Conservation (phyloP, 306 rosid genomes). For the Adenanthera pavonina region DNA sequence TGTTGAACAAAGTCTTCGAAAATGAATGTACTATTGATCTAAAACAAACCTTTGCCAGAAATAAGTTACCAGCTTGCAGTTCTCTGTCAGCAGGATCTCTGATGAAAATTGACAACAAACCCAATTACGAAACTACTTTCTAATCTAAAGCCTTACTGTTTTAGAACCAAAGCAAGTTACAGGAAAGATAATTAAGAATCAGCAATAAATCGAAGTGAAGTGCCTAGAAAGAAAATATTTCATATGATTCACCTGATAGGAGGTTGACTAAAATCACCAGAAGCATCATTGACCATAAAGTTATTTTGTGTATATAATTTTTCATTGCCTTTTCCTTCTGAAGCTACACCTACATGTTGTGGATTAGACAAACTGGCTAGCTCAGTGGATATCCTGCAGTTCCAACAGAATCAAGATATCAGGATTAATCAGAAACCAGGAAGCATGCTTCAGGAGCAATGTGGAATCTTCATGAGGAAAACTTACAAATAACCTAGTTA, state of each 20-base stretch:
- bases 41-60: slow-evolving; percentile 77
- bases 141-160: slow-evolving; percentile 18
- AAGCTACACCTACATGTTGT: slow-evolving; percentile 61
- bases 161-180: slow-evolving; percentile 20
- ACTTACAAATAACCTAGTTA: not conserved
- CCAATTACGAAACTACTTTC: slow-evolving; percentile 33
- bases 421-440: slow-evolving; percentile 27
- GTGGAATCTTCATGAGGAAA: not conserved
- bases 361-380: slow-evolving; percentile 62
- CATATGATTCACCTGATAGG: slow-evolving; percentile 60
- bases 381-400: slow-evolving; percentile 85
- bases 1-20: slow-evolving; percentile 30
- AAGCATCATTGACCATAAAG: slow-evolving; percentile 53
- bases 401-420: slow-evolving; percentile 33
- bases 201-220: not conserved
- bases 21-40: slow-evolving; percentile 14
- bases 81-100: slow-evolving; percentile 80
- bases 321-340: slow-evolving; percentile 72
- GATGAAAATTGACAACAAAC: slow-evolving; percentile 47
- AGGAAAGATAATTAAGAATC: slow-evolving; percentile 7
- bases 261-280: slow-evolving; percentile 56
- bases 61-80: slow-evolving; percentile 67
- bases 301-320: slow-evolving; percentile 53
- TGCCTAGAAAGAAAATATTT: not conserved
- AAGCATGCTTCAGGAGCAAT: slow-evolving; percentile 12